Evolutionary conservation across 495 filamentous ascomycete species (phyloP).

Genomic region (Terfezia boudieri): DNA sequence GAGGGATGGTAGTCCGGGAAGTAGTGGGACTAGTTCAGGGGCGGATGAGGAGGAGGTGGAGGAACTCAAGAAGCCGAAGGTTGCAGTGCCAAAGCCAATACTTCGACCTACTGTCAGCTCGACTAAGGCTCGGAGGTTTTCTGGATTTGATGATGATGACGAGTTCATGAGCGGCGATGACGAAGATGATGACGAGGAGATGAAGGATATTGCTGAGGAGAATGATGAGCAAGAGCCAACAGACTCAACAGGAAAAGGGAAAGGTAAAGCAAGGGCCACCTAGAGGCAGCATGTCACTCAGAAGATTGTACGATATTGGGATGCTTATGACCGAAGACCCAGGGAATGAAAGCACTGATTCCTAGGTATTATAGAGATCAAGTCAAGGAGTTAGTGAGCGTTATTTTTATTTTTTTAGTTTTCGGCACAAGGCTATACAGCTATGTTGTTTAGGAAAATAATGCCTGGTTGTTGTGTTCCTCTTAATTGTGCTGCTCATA

Average conservation of each 20-base stretch:
- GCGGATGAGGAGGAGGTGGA: conserved; percentile 23
- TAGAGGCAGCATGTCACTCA: no score
- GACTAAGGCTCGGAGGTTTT: conserved; percentile 33
- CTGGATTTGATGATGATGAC: conserved; percentile 79
- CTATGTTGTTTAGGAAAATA: no score
- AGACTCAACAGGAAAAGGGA: conserved; percentile 9
- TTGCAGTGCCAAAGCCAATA: conserved; percentile 1
- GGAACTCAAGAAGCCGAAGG: conserved; percentile 6
- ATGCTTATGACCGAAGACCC: no score
- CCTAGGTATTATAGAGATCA: no score
- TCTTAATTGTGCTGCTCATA: no score
- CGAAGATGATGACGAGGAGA: conserved; percentile 5
- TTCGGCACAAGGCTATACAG: no score
- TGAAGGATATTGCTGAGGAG: conserved; percentile 10
- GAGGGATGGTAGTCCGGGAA: conserved; percentile 17
- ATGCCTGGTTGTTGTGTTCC: no score
- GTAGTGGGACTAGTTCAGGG: conserved; percentile 28
- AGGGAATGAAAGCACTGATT: no score
- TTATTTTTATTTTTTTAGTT: no score
- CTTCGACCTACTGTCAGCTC: conserved; percentile 10
- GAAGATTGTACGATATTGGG: no score
- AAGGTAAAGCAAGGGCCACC: conserved; percentile 5
- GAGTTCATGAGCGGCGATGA: conserved; percentile 60
- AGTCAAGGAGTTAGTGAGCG: no score
- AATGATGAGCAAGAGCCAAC: conserved; percentile 7